Evolutionary conservation across 2,329 filamentous ascomycete species (phyloP).

Genomic region (Pyricularia sp.): DNA sequence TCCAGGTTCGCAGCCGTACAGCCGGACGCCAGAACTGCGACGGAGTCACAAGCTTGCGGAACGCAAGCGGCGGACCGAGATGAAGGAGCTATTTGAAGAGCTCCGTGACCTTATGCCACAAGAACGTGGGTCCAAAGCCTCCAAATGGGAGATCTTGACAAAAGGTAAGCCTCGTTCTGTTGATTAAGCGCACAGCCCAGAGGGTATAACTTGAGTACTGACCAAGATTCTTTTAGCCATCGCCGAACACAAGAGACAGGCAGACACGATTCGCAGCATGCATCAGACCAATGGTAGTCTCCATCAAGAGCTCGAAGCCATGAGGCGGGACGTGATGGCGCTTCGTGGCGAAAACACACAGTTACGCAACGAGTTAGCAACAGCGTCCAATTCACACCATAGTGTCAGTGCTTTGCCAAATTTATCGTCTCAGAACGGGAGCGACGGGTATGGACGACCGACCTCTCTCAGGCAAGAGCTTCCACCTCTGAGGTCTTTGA

Average conservation of each 20-base stretch:
- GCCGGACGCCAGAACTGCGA: constrained; percentile 66
- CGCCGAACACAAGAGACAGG: constrained; percentile 44
- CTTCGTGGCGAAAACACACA: constrained; percentile 35
- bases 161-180: constrained; percentile 47
- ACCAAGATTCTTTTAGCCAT: constrained; percentile 34
- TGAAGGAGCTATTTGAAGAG: constrained; percentile 79
- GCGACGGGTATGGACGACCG: constrained; percentile 12
- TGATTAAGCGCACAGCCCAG: background rate
- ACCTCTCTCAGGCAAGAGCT: constrained; percentile 31
- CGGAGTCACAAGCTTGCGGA: constrained; percentile 79
- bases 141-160: constrained; percentile 80
- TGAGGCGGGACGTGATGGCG: constrained; percentile 35
- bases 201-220: background rate
- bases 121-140: constrained; percentile 70
- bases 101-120: constrained; percentile 67
- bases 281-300: constrained; percentile 30
- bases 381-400: background rate
- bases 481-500: constrained; percentile 42
- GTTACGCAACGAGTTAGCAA: constrained; percentile 22
- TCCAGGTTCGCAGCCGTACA: constrained; percentile 59
- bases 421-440: constrained; percentile 8
- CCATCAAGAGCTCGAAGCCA: constrained; percentile 30
- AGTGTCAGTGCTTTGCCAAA: background rate
- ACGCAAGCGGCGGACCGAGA: constrained; percentile 70
- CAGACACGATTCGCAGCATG: constrained; percentile 32